A percentile compares a stretch with the other conserved stretches of the same genome.
Evolutionary conservation across 2,329 filamentous ascomycete genomes (phyloP).

Genomic region (Aspergillus terreus): DNA sequence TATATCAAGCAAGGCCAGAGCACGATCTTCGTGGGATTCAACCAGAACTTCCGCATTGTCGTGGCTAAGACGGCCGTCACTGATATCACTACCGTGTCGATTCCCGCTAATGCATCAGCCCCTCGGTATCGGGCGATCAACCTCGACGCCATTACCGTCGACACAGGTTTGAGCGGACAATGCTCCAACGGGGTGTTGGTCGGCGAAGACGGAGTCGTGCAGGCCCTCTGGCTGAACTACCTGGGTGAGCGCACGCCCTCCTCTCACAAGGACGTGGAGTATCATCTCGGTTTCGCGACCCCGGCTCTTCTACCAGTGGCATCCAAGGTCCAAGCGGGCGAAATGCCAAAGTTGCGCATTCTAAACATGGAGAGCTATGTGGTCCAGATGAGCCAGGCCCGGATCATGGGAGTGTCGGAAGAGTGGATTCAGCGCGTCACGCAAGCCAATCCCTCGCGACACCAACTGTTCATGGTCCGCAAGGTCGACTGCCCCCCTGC

Average conservation of each 20-base stretch:
- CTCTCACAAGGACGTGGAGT: conserved; percentile 86
- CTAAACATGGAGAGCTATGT: conserved; percentile 91
- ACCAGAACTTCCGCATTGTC: conserved; percentile 89
- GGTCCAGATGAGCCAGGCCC: conserved; percentile 93
- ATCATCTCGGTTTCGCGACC: conserved; percentile 87
- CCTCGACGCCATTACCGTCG: conserved; percentile 93
- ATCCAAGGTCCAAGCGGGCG: conserved; percentile 74
- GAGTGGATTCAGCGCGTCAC: conserved; percentile 93
- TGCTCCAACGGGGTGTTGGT: conserved; percentile 93
- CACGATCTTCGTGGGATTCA: conserved; percentile 97
- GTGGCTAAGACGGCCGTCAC: conserved; percentile 93
- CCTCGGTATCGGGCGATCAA: conserved; percentile 94
- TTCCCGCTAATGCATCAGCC: conserved; percentile 87
- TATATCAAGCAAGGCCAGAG: conserved; percentile 89
- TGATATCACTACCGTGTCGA: conserved; percentile 94
- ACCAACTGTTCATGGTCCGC: conserved; percentile 97
- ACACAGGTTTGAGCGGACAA: conserved; percentile 84
- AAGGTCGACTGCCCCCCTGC: conserved; percentile 69
- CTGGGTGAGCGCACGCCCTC: conserved; percentile 80
- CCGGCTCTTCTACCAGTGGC: conserved; percentile 87
- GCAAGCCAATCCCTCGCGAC: conserved; percentile 80
- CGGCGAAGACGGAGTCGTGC: conserved; percentile 83
- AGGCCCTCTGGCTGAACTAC: conserved; percentile 95
- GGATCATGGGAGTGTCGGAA: conserved; percentile 94
- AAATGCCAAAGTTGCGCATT: conserved; percentile 78